phyloP scores from a whole-genome alignment of 2,329 filamentous ascomycete species.

The Parasarocladium wereldwijsianum region DNA sequence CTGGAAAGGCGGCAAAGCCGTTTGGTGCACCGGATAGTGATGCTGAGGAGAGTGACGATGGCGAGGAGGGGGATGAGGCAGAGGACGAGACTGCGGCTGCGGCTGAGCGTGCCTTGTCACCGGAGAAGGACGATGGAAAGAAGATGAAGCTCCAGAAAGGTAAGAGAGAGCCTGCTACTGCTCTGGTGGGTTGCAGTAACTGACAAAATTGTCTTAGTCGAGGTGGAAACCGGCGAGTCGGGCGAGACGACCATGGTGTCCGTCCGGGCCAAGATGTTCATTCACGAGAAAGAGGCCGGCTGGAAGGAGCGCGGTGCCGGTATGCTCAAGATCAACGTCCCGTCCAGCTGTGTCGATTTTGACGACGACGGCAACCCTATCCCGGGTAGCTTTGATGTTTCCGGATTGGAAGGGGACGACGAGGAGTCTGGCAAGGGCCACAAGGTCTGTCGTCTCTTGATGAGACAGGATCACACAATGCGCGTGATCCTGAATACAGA shows the following conservation, averaged over 20 bases:
- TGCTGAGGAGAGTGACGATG: slow-evolving; percentile 27
- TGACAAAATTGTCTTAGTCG: slow-evolving; percentile 29
- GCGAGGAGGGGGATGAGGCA: slow-evolving; percentile 20
- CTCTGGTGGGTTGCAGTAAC: slow-evolving; percentile 4
- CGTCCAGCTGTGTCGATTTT: slow-evolving; percentile 38
- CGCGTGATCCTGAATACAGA: slow-evolving; percentile 77
- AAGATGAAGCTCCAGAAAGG: slow-evolving; percentile 54
- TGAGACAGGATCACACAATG: slow-evolving; percentile 82
- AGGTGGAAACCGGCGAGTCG: slow-evolving; percentile 75
- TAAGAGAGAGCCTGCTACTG: slow-evolving; percentile 25
- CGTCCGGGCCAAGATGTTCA: slow-evolving; percentile 73
- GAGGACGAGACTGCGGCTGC: slow-evolving; percentile 28
- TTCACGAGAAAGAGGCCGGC: slow-evolving; percentile 53
- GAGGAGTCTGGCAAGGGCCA: slow-evolving; percentile 15
- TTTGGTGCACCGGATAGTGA: slow-evolving; percentile 66
- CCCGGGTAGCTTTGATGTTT: slow-evolving; percentile 40
- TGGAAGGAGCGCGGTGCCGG: slow-evolving; percentile 89
- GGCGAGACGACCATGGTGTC: slow-evolving; percentile 62
- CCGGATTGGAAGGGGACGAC: slow-evolving; percentile 26
- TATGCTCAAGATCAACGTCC: slow-evolving; percentile 71
- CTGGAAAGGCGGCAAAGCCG: slow-evolving; percentile 49
- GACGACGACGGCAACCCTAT: slow-evolving; percentile 34
- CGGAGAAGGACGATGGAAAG: slow-evolving; percentile 49
- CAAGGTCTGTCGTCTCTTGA: slow-evolving; percentile 59
- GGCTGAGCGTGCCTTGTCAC: slow-evolving; percentile 29